Conservation (phyloP, 1,284 basidiomycete species). For the Trichosporon ovoides region DNA sequence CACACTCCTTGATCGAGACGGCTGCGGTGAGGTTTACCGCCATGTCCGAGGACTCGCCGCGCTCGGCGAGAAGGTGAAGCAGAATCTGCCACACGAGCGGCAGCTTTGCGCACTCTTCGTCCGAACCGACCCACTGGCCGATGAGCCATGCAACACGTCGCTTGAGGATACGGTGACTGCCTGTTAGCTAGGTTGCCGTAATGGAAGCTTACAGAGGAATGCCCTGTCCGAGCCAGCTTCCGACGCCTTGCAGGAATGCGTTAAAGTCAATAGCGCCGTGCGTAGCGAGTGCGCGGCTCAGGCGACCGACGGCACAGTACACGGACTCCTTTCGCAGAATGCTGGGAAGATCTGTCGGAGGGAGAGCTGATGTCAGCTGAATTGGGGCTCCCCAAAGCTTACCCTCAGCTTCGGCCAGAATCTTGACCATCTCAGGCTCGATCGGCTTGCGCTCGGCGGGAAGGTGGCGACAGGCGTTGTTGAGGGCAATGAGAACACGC, state of each 20-base stretch:
- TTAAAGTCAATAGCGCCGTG: conserved; percentile 40
- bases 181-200: not conserved
- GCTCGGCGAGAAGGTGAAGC: conserved; percentile 64
- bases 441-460: conserved; percentile 52
- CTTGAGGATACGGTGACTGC: conserved; percentile 78
- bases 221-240: conserved; percentile 36
- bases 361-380: conserved; percentile 26
- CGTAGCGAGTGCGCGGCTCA: conserved; percentile 58
- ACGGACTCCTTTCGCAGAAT: conserved; percentile 77
- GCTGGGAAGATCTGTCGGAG: conserved; percentile 56
- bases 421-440: conserved; percentile 61
- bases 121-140: conserved; percentile 67
- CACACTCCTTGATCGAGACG: conserved; percentile 66
- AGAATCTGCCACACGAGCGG: conserved; percentile 71
- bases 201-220: conserved; percentile 32
- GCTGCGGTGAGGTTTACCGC: conserved; percentile 79
- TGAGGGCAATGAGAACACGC: conserved; percentile 73
- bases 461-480: conserved; percentile 65
- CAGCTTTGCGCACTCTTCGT: conserved; percentile 62
- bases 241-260: conserved; percentile 29
- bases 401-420: conserved; percentile 57
- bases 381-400: not conserved
- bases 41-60: conserved; percentile 63
- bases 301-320: conserved; percentile 81
- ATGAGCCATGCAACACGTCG: conserved; percentile 83